A percentile compares a stretch with the other conserved stretches of the same genome.
These are phyloP conservation scores for Metschnikowia corniflorae DNA, from an alignment of 805 yeast genomes.

Conservation along the genomic window DNA sequence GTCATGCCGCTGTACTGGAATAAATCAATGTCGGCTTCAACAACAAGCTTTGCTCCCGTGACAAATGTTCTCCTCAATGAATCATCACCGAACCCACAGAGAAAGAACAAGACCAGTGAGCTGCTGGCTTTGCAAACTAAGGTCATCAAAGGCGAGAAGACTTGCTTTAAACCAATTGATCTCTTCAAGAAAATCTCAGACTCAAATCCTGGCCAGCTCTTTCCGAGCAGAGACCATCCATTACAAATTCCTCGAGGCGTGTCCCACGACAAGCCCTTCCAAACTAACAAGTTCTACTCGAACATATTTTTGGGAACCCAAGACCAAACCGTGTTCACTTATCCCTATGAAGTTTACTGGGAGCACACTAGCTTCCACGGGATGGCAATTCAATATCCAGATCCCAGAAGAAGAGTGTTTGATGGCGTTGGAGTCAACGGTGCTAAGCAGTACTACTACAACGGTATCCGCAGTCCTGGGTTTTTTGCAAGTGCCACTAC, in stretches of 20 bases:
- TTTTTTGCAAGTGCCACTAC: constrained; percentile 52
- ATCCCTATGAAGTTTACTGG: constrained; percentile 67
- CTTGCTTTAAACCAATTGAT: constrained; percentile 17
- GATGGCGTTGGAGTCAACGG: constrained; percentile 48
- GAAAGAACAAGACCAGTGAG: too few species aligned
- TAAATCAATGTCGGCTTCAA: too few species aligned
- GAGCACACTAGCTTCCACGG: constrained; percentile 46
- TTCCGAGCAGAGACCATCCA: constrained; percentile 44
- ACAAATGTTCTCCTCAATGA: too few species aligned
- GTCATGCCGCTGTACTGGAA: background rate
- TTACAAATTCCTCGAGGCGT: constrained; percentile 47
- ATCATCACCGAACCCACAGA: too few species aligned
- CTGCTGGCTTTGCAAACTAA: too few species aligned
- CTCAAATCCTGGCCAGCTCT: constrained; percentile 41
- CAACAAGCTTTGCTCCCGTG: too few species aligned
- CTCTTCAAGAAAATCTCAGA: constrained; percentile 50
- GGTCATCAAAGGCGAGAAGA: too few species aligned
- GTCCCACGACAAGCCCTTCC: constrained; percentile 42
- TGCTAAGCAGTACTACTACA: constrained; percentile 44
- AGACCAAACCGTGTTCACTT: constrained; percentile 52
- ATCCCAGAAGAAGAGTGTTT: constrained; percentile 38
- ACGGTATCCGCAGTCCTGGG: constrained; percentile 55
- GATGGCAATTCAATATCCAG: constrained; percentile 59
- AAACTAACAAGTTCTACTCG: constrained; percentile 75
- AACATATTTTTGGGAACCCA: constrained; percentile 59